Percentiles rank a stretch among this genome's conserved stretches.
Evolutionary conservation across 495 filamentous ascomycete species (phyloP).

Genomic region (Aspergillus bertholletiae): DNA sequence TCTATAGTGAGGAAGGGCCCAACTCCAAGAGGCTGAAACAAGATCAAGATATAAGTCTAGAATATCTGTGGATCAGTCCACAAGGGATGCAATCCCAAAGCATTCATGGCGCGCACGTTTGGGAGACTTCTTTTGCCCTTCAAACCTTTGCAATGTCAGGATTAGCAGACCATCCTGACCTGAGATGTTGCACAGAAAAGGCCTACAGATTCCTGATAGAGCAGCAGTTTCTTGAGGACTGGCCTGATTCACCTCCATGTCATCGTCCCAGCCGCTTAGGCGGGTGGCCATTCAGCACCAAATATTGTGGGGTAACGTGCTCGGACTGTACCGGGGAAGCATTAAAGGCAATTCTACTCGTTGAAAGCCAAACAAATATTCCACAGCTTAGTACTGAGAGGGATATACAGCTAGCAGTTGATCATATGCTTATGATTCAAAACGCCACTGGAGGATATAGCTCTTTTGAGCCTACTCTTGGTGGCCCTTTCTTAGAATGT

Average conservation of each 20-base stretch:
- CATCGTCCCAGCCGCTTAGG: conserved; percentile 5
- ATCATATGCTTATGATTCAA: conserved; percentile 11
- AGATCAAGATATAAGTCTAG: neutral
- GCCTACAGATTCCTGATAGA: neutral
- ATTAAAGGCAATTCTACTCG: neutral
- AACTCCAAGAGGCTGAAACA: neutral
- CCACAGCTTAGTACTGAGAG: neutral
- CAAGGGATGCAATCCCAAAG: neutral
- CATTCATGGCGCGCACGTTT: neutral
- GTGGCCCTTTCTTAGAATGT: conserved; percentile 9
- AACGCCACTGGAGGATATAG: conserved; percentile 14
- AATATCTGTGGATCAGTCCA: neutral
- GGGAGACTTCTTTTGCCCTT: neutral
- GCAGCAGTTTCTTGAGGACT: neutral
- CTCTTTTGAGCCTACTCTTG: conserved; percentile 14
- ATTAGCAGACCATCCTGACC: neutral
- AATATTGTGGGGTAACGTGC: neutral
- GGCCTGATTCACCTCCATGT: neutral
- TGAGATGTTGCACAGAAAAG: neutral
- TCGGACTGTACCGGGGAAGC: conserved; percentile 2
- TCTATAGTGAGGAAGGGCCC: neutral
- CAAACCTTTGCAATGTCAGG: conserved; percentile 2
- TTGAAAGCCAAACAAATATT: neutral
- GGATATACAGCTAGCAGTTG: conserved; percentile 5
- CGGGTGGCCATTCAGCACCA: neutral